Base-by-base conservation (phyloP, 306 rosid species). In the Prunus mongolica region DNA sequence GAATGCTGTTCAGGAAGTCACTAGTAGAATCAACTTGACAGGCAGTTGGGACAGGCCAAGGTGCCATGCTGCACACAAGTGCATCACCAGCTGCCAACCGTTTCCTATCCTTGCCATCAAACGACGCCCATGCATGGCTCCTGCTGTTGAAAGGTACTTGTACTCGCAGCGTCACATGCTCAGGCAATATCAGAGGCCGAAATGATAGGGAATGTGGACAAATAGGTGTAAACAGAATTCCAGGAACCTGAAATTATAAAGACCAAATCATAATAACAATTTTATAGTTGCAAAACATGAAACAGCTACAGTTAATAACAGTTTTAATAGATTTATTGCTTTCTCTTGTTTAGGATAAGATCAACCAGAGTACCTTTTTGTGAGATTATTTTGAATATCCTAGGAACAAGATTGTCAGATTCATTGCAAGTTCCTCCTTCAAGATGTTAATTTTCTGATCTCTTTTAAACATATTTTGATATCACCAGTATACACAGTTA, bases 21-120 rank as follows among this genome's bases (percentile, higher is more conserved):
- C 41, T 73, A 3, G 99, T 95, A 20, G 99, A 92, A 86, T 95
- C 99, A 73, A 76, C 87, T 55, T 69, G 79, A 82, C 97, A 95
- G 1, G 97, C 97, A 5, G 97, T 95, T 52, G 99, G 98, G 80
- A 95, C 99, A 4, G 99, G 99, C 97, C 99, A 95, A 1, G 91
- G 93, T 19, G 99, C 99, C 97, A 95, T 92, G 83, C 96, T 92
- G 88, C 97, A 92, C 12, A 92, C 92, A 14, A 95, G 92, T 41
- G 99, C 98, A 69, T 95, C 97, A 22, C 99, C 99, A 2, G 99
- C 91, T 24, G 82, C 89, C 76, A 95, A 60, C 77, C 83, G 85
- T 68, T 91, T 92, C 90, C 98, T 83, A 88, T 87, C 90, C 83
- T 92, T 95, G 20, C 99, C 99, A 49, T 95, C 99, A 75, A 95